Percentiles rank a stretch among this genome's conserved stretches.
Evolutionary conservation across 2,329 filamentous ascomycete species (phyloP).

Genomic region (Venturia nashicola): DNA sequence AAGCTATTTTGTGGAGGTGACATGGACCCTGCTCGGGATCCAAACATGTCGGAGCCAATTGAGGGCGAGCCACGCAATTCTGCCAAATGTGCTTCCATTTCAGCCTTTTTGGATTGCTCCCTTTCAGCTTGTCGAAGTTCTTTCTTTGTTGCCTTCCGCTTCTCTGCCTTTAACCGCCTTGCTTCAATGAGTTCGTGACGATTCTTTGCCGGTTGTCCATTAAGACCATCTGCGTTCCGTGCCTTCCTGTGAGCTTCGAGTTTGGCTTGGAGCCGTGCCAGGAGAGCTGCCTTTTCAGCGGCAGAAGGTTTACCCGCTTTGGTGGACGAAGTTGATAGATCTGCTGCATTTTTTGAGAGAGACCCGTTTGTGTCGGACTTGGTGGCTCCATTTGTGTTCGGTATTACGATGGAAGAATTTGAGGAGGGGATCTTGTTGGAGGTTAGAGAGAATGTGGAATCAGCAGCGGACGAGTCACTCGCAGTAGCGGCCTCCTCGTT

Average conservation of each 20-base stretch:
- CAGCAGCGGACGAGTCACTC: slow-evolving; percentile 23
- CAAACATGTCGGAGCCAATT: slow-evolving; percentile 10
- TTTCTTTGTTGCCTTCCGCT: slow-evolving; percentile 81
- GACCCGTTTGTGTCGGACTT: not conserved
- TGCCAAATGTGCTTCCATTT: slow-evolving; percentile 42
- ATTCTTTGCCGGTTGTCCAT: slow-evolving; percentile 72
- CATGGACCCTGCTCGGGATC: slow-evolving; percentile 22
- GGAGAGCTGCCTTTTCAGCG: slow-evolving; percentile 60
- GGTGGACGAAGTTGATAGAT: slow-evolving; percentile 17
- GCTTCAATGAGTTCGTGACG: slow-evolving; percentile 85
- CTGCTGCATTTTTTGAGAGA: slow-evolving; percentile 17
- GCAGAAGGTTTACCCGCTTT: slow-evolving; percentile 33
- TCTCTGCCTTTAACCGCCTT: slow-evolving; percentile 73
- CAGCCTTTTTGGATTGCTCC: slow-evolving; percentile 44
- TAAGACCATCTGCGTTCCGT: slow-evolving; percentile 74
- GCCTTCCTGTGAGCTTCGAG: slow-evolving; percentile 76
- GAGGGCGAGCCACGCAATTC: slow-evolving; percentile 42
- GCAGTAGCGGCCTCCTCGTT: slow-evolving; percentile 6
- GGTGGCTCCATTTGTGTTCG: slow-evolving; percentile 13
- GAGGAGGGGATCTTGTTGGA: slow-evolving; percentile 32
- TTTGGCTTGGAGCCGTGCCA: slow-evolving; percentile 65
- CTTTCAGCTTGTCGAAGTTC: slow-evolving; percentile 72
- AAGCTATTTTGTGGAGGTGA: slow-evolving; percentile 40
- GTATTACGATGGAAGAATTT: slow-evolving; percentile 32
- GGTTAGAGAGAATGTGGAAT: slow-evolving; percentile 25